These are phyloP conservation scores for Isochrysis galbana DNA, from an alignment of 78 protist genomes.

Conservation along the genomic window DNA sequence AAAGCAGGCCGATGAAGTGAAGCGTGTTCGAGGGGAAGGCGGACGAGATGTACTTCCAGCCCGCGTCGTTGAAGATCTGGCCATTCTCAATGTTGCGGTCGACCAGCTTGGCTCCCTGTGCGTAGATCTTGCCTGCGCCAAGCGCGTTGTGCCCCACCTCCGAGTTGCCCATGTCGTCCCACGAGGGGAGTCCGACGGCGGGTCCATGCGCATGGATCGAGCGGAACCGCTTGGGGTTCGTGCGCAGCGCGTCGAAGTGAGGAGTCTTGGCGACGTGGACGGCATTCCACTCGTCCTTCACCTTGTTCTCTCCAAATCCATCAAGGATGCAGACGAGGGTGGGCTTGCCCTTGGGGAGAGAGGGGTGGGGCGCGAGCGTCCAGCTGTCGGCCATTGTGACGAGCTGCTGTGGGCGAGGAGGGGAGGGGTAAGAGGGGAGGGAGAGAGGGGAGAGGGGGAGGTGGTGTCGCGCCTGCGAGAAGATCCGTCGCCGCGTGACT, in stretches of 20 bases:
- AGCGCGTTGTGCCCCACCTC: constrained; percentile 74
- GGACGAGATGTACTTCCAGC: background rate
- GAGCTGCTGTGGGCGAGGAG: too few relatives aligned
- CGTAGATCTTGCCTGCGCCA: constrained; percentile 59
- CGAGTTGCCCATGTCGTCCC: constrained; percentile 53
- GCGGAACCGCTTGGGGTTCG: background rate
- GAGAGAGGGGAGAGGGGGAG: too few relatives aligned
- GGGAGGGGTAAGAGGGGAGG: too few relatives aligned
- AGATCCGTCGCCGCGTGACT: too few relatives aligned
- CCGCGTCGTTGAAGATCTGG: background rate
- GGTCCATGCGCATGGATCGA: background rate
- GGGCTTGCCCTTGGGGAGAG: background rate
- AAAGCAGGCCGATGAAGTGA: constrained; percentile 51
- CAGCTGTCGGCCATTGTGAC: too few relatives aligned
- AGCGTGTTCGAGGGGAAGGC: constrained; percentile 10
- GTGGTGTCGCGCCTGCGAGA: too few relatives aligned
- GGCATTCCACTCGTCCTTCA: background rate
- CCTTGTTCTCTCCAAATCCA: background rate
- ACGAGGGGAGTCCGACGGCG: background rate
- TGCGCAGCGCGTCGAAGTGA: background rate
- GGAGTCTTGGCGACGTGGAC: background rate
- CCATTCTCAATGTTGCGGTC: constrained; percentile 33
- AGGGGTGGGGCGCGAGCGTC: background rate
- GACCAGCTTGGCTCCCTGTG: constrained; percentile 67
- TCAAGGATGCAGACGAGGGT: background rate